A percentile compares a stretch with the other conserved stretches of the same genome.
These are phyloP conservation scores for Phytophthora hibernalis DNA, from an alignment of 352 stramenopile species.

Conservation along the genomic window DNA sequence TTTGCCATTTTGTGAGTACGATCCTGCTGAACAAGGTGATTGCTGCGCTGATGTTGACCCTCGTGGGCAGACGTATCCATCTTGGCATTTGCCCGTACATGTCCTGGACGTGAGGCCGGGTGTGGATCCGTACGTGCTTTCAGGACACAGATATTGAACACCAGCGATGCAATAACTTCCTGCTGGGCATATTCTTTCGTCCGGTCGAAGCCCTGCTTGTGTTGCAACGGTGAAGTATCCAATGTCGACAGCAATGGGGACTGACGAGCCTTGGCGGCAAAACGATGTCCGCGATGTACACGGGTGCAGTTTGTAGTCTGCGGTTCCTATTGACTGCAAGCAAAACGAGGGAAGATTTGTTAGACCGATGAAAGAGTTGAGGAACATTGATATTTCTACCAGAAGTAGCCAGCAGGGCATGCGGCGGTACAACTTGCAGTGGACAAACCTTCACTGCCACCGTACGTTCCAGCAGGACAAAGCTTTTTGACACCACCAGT, in stretches of 20 bases:
- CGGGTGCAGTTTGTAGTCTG: conserved; percentile 41
- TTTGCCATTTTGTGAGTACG: conserved; percentile 67
- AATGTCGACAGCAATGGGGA: conserved; percentile 40
- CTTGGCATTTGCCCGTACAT: conserved; percentile 66
- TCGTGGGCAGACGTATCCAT: conserved; percentile 58
- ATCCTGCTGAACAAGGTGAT: conserved; percentile 58
- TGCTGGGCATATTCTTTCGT: conserved; percentile 59
- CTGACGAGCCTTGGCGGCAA: conserved; percentile 52
- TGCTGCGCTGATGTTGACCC: conserved; percentile 55
- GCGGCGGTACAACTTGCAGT: conserved; percentile 53
- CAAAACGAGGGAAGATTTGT: neutral
- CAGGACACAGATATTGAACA: conserved; percentile 55
- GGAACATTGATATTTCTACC: conserved; percentile 33
- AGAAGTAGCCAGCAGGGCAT: conserved; percentile 77
- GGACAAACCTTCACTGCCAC: conserved; percentile 40
- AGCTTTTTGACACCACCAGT: conserved; percentile 53
- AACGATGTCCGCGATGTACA: conserved; percentile 50
- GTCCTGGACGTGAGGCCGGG: conserved; percentile 44
- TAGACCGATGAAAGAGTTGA: neutral
- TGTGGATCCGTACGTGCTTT: conserved; percentile 56
- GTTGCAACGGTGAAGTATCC: conserved; percentile 62
- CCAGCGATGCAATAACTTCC: conserved; percentile 73
- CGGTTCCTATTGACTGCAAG: conserved; percentile 49
- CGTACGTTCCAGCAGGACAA: conserved; percentile 63
- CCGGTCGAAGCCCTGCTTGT: conserved; percentile 43